A percentile compares a stretch with the other conserved stretches of the same genome.
Conservation (phyloP, 768 basidiomycete species). For the Mycena vulgaris region DNA sequence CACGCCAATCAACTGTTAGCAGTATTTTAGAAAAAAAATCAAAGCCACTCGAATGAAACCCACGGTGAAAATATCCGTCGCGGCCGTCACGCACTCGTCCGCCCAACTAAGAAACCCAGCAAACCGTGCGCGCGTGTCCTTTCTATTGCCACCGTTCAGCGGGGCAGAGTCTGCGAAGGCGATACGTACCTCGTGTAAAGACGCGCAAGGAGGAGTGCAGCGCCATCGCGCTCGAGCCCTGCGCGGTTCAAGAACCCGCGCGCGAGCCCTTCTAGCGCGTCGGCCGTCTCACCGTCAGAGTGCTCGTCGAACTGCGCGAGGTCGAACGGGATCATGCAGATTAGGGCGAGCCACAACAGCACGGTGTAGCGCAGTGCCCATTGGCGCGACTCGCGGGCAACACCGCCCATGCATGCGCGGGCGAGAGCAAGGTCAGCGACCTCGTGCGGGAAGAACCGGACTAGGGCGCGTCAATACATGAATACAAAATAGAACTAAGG, state of each 20-base stretch:
- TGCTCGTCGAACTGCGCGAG: slow-evolving; percentile 86
- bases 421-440: slow-evolving; percentile 86
- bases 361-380: slow-evolving; percentile 91
- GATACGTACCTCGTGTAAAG: slow-evolving; percentile 82
- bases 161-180: slow-evolving; percentile 6
- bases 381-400: slow-evolving; percentile 58
- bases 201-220: slow-evolving; percentile 84
- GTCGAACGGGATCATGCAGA: slow-evolving; percentile 95
- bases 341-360: slow-evolving; percentile 94
- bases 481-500: slow-evolving; percentile 31
- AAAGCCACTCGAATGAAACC: not conserved
- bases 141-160: slow-evolving; percentile 51
- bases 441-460: slow-evolving; percentile 95
- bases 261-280: slow-evolving; percentile 69
- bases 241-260: slow-evolving; percentile 73
- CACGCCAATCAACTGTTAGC: slow-evolving; percentile 73
- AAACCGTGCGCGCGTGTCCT: slow-evolving; percentile 68
- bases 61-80: slow-evolving; percentile 68
- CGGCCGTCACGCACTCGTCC: slow-evolving; percentile 51
- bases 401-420: slow-evolving; percentile 72
- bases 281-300: slow-evolving; percentile 69
- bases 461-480: slow-evolving; percentile 58
- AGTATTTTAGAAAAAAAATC: not conserved
- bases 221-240: slow-evolving; percentile 89
- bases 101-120: slow-evolving; percentile 68